Evolutionary conservation across 1,139 yeast species (phyloP).

Genomic region (Geotrichum reessii): DNA sequence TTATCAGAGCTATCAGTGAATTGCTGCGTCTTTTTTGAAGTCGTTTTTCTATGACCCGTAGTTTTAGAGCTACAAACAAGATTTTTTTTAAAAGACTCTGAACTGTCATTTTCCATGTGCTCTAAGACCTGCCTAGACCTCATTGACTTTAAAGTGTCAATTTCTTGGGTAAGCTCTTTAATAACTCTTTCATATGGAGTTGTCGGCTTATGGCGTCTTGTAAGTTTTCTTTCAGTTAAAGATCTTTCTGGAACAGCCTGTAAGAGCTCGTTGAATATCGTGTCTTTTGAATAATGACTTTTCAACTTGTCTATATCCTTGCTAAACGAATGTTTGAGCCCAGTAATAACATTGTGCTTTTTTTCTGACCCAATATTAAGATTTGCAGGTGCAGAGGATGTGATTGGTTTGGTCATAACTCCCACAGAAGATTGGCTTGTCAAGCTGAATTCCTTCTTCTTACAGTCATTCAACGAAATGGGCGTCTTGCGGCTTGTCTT

Average conservation of each 20-base stretch:
- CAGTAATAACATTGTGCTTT: not conserved
- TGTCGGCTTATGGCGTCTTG: not conserved
- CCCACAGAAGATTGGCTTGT: constrained; percentile 3
- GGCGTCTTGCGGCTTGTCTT: not conserved
- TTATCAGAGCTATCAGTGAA: not conserved
- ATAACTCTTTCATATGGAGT: constrained; percentile 3
- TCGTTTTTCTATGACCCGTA: not conserved
- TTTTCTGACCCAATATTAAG: not conserved
- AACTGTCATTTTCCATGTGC: not conserved
- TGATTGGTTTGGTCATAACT: not conserved
- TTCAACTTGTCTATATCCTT: not conserved
- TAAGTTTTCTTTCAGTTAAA: not conserved
- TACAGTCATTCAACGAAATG: not conserved
- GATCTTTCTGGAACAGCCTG: not conserved
- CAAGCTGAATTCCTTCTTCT: not conserved
- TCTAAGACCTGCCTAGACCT: not conserved
- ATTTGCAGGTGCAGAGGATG: not conserved
- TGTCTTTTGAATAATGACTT: not conserved
- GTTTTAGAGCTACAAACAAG: not conserved
- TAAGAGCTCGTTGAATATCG: not conserved
- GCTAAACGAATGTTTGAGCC: not conserved
- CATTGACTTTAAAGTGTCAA: constrained; percentile 8
- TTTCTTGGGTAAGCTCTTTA: constrained; percentile 15
- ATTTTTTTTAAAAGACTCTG: not conserved
- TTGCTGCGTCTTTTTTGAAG: not conserved